Evolutionary conservation across 1,139 yeast genomes (phyloP), one percentile per base, ranked within the genome.

Genomic region (Suhomyces kunorum): DNA sequence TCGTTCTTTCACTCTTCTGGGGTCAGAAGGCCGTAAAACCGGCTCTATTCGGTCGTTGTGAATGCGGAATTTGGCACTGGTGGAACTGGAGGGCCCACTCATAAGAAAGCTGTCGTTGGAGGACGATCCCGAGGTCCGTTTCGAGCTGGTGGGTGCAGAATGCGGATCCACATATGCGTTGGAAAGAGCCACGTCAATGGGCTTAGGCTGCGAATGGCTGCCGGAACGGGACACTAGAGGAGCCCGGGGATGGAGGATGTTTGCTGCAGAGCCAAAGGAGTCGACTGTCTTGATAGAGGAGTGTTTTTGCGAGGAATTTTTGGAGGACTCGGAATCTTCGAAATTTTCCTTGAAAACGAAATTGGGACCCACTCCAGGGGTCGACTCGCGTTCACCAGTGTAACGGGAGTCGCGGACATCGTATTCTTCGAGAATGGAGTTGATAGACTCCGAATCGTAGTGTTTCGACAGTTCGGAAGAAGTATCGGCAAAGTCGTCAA

Each of bases 401-500:
- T 31, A 20, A 11, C 26, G 33, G 18, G 48, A 38, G 14, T 45
- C 44, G 20, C 53, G 49, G 24, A 49, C 43, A 16, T 54, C 54
- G 41, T 66, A 65, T 30, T 64, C 71, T 27, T 62, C 59, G 6
- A 68, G 53, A 6, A 67, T 54, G 16, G 68, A 62, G 42, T 64
- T 63, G 5, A 66, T 57, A 12, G 71, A 64, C 22, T 64, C 71
- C 1, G 63, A 55, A 39, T 62, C 66, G 36, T 42, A 38, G 17
- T 42, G 42, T 23, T 50, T 53, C 7, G 38, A 41, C 39, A 34
- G 39, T 7, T 55, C 62, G 8, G 66, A 60, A 1, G 70, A 58
- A 9, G 75, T 66, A 49, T 71, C 76, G 13, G 76, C 76, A 49
- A 71, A 69, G 39, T 70, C 76, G 11, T 59, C 67, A 12, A 66